Evolutionary conservation across 768 basidiomycete species (phyloP), one percentile per base, ranked within the genome.

Genomic region (Tulasnella sp.): DNA sequence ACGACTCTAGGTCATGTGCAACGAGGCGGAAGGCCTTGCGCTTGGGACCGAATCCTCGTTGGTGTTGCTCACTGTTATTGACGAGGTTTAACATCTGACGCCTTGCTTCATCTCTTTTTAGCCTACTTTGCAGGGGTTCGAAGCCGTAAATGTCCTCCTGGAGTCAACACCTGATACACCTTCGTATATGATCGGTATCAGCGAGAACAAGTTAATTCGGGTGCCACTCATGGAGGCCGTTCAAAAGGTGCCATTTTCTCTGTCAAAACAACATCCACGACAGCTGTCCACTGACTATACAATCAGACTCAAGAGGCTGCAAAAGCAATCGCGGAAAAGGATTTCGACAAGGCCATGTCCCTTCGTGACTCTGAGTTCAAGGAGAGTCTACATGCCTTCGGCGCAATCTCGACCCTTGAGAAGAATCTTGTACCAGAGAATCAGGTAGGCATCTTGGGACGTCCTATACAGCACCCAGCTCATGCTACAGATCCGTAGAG

Each of bases 1-100:
- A 99, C 96, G 19, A 95, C 92, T 0, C 80, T 99, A 27, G 96
- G 96, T 24, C 96, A 99, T 75, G 94, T 88, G 0, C 96, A 98
- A 69, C 81, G 96, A 64, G 96, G 96, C 42, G 96, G 96, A 1
- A 77, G 83, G 63, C 96, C 96, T 0, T 94, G 91, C 66, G 94
- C 95, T 0, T 83, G 80, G 67, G 96, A 99, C 68, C 84, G 96
- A 44, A 89, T 96, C 63, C 67, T 97, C 76, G 94, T 91, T 66
- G 66, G 81, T 49, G n/a, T n/a, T n/a, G n/a, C 9, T 13, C 4
- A 23, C 15, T 15, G 7, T 38, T 38, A 7, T 38, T 5, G 7
- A 38, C 34, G 32, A 44, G 4, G 27, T 27, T 10, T 5, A 1
- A 8, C 27, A 11, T 4, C n/a, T 45, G 26, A 27, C 23, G 15